phyloP scores from a whole-genome alignment of 129 eudicot species.

The Lonicera japonica region DNA sequence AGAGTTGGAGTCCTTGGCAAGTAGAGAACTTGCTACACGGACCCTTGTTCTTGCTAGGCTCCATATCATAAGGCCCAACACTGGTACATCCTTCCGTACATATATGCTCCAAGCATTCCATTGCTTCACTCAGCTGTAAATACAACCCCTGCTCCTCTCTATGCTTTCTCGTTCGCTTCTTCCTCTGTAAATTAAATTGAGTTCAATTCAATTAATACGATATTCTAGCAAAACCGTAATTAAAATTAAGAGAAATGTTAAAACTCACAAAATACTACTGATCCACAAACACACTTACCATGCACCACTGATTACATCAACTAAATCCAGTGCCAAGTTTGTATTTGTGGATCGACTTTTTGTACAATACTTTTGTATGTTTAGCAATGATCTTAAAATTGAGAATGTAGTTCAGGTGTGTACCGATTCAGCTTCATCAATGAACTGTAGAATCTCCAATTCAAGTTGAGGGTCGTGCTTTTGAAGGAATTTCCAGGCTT shows the following conservation, averaged over 20 bases:
- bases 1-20: slow-evolving; percentile 73
- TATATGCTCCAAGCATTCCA: slow-evolving; percentile 94
- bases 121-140: slow-evolving; percentile 75
- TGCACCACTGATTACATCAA: too few species aligned
- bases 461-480: slow-evolving; percentile 73
- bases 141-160: slow-evolving; percentile 67
- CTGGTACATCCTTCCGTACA: slow-evolving; percentile 85
- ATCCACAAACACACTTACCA: too few species aligned
- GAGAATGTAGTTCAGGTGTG: neutral
- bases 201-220: too few species aligned
- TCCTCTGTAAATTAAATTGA: slow-evolving; percentile 56
- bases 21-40: slow-evolving; percentile 76
- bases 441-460: slow-evolving; percentile 82
- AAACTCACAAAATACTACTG: too few species aligned
- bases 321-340: too few species aligned
- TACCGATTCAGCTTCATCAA: slow-evolving; percentile 81
- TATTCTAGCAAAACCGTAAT: too few species aligned
- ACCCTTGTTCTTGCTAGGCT: slow-evolving; percentile 37
- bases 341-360: too few species aligned
- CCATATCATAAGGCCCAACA: slow-evolving; percentile 73
- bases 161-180: slow-evolving; percentile 49
- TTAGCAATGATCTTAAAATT: neutral
- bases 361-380: too few species aligned
- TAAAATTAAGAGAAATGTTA: too few species aligned
- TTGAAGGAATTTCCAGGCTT: slow-evolving; percentile 89